A percentile compares a stretch with the other conserved stretches of the same genome.
Evolutionary conservation across 78 protist species (phyloP).

Genomic region (Cyanophora paradoxa): DNA sequence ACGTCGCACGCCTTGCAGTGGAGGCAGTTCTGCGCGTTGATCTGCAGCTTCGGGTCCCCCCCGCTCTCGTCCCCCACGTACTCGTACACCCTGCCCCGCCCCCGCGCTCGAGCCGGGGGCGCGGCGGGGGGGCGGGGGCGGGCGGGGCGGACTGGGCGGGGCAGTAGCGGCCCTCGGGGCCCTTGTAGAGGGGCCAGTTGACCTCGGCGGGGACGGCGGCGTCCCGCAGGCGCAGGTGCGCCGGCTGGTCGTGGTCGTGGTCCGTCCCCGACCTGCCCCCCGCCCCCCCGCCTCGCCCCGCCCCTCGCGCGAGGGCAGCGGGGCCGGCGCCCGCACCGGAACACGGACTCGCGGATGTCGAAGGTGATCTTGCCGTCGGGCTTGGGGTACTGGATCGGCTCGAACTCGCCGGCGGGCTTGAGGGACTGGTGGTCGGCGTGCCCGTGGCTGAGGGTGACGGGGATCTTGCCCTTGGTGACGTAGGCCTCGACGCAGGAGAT

Average conservation of each 20-base stretch:
- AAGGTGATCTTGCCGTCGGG: constrained; percentile 88
- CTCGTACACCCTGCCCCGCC: constrained; percentile 95
- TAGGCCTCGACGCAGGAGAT: constrained; percentile 24
- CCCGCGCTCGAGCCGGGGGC: too few relatives aligned
- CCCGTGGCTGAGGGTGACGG: constrained; percentile 63
- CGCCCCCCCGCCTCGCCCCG: too few relatives aligned
- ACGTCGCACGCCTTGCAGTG: constrained; percentile 98
- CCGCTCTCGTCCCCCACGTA: constrained; percentile 49
- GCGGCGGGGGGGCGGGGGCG: too few relatives aligned
- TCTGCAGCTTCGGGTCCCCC: constrained; percentile 48
- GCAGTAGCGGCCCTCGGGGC: constrained; percentile 86
- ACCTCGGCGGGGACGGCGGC: constrained; percentile 28
- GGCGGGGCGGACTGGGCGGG: too few relatives aligned
- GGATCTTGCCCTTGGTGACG: constrained; percentile 62
- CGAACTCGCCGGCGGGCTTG: constrained; percentile 42
- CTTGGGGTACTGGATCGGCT: constrained; percentile 85
- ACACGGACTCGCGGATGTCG: constrained; percentile 78
- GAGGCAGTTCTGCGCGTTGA: constrained; percentile 94
- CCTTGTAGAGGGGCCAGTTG: constrained; percentile 66
- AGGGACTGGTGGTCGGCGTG: constrained; percentile 41
- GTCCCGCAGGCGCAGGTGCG: constrained; percentile 52
- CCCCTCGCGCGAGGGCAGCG: too few relatives aligned
- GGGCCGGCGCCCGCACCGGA: constrained; percentile 77
- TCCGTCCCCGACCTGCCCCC: too few relatives aligned
- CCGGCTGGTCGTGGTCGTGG: constrained; percentile 91